Conservation (phyloP, 2,329 filamentous ascomycete genomes). For the Leptographium radiaticola region DNA sequence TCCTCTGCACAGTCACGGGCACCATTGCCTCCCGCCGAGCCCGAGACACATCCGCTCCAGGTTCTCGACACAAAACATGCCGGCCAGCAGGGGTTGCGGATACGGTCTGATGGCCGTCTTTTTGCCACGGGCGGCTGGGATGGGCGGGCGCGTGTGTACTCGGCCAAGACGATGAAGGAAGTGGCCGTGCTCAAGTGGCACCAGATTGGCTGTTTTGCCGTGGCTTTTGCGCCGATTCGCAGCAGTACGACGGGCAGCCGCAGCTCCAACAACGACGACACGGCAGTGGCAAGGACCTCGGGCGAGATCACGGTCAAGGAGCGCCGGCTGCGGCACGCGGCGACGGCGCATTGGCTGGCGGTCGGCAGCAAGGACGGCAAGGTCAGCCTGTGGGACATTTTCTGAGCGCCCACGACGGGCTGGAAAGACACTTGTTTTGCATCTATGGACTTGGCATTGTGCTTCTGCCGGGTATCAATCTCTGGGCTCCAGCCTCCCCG, state of each 20-base stretch:
- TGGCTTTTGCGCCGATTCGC: slow-evolving; percentile 50
- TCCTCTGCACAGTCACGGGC: background rate
- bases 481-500: too few species aligned
- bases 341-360: slow-evolving; percentile 73
- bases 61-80: slow-evolving; percentile 69
- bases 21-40: slow-evolving; percentile 5
- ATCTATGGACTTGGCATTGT: too few species aligned
- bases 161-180: slow-evolving; percentile 66
- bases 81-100: slow-evolving; percentile 68
- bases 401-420: slow-evolving; percentile 28
- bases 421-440: background rate
- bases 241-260: background rate
- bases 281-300: background rate
- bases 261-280: background rate
- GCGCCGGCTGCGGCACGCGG: slow-evolving; percentile 49
- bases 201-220: slow-evolving; percentile 70
- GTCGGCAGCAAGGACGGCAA: slow-evolving; percentile 91
- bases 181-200: slow-evolving; percentile 93
- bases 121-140: slow-evolving; percentile 95
- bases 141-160: slow-evolving; percentile 67
- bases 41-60: slow-evolving; percentile 39
- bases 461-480: background rate
- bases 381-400: slow-evolving; percentile 91
- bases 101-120: slow-evolving; percentile 70
- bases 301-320: slow-evolving; percentile 42